phyloP scores from a whole-genome alignment of 2,329 filamentous ascomycete genomes.

The Scytalidium lignicola region DNA sequence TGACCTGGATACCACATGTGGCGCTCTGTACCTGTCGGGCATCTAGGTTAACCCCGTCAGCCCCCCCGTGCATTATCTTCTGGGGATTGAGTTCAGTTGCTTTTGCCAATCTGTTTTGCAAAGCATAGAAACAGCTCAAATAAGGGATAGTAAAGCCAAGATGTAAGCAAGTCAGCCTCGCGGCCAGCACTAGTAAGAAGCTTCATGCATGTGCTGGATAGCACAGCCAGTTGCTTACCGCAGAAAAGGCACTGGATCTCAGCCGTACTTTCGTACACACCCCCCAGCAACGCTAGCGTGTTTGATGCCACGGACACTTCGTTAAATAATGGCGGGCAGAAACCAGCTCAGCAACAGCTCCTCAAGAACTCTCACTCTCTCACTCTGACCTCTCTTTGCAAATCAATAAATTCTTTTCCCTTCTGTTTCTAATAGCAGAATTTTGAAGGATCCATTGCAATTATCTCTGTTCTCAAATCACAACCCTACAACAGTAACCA shows the following conservation, averaged over 20 bases:
- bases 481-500: constrained; percentile 9
- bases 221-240: background rate
- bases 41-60: too few species aligned
- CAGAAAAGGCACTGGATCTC: background rate
- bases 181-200: background rate
- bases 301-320: background rate
- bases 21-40: background rate
- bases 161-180: background rate
- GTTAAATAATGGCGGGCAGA: background rate
- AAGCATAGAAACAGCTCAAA: background rate
- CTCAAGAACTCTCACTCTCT: background rate
- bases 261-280: background rate
- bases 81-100: too few species aligned
- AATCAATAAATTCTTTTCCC: background rate
- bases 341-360: background rate
- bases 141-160: background rate
- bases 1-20: background rate
- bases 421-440: background rate
- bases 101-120: background rate
- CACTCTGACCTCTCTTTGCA: background rate
- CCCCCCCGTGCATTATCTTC: too few species aligned
- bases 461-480: background rate
- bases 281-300: background rate
- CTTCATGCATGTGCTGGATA: background rate
- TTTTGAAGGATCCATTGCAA: background rate